Base-by-base conservation (phyloP, 2,329 filamentous ascomycete species). In the Coniochaeta sp. region DNA sequence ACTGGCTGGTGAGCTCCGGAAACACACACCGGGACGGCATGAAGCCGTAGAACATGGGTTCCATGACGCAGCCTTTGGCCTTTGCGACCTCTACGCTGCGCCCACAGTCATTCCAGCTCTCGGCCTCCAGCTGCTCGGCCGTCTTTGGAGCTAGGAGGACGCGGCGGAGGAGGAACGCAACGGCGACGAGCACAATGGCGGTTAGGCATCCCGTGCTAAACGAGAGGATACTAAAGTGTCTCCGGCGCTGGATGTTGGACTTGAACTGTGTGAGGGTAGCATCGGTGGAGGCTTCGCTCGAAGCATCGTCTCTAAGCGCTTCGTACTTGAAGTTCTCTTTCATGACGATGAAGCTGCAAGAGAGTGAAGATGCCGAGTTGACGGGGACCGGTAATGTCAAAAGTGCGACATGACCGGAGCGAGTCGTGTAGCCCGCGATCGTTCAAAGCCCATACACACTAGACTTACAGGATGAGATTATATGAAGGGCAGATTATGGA, bases 21-120 rank as follows among this genome's bases (percentile, higher is more conserved):
- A 61, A 65, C 32, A 64, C 61, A n/a, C 64, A 65, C n/a, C 56
- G 60, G n/a, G 61, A 42, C 34, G 64, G 64, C 60, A 65, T 62
- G 61, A 62, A 65, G 55, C 64, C 64, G 34, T 65, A 65, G 55
- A 64, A 65, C 56, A 64, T 59, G 12, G 64, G 64, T 34, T 65
- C 63, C 64, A 65, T 65, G n/a, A 64, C 58, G 44, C 64, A 65
- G 16, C 63, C 63, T 9, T 62, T 61, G n/a, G 56, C 57, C 26
- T 44, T 61, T 7, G 64, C 64, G 9, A 10, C 55, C 8, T 52
- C 54, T 47, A 61, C 63, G 17, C 61, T 63, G 19, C 63, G 61
- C 14, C 64, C 64, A 55, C 64, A 65, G 36, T 64, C 56, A 40
- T 65, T 65, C 64, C 64, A 65, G 10, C 63, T 60, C 34, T 63